phyloP scores from a whole-genome alignment of 257 asterid species.

The Knoxia roxburghii region DNA sequence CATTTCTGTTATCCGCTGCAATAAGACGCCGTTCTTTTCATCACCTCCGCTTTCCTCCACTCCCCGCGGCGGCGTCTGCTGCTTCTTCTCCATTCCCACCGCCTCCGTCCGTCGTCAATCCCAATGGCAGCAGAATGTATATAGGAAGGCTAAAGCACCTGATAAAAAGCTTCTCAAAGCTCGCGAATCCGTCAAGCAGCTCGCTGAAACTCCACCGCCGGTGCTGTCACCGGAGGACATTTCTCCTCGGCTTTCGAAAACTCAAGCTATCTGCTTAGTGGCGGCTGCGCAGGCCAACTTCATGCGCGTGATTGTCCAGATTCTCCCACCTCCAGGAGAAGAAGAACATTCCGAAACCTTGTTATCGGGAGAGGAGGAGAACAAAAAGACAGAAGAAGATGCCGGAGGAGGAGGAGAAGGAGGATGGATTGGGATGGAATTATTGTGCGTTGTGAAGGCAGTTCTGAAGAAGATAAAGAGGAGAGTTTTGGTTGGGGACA shows the following conservation, averaged over 20 bases:
- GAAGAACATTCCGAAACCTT: not conserved
- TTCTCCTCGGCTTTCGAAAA: slow-evolving; percentile 41
- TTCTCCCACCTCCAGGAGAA: slow-evolving; percentile 20
- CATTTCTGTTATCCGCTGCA: slow-evolving; percentile 39
- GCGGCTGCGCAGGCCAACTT: slow-evolving; percentile 89
- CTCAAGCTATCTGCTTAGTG: slow-evolving; percentile 84
- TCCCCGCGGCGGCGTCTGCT: slow-evolving; percentile 23
- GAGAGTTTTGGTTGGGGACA: slow-evolving; percentile 92
- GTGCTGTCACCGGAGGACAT: slow-evolving; percentile 51
- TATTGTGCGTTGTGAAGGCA: slow-evolving; percentile 86
- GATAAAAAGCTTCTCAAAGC: slow-evolving; percentile 58
- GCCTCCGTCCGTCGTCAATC: slow-evolving; percentile 31
- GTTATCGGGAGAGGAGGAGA: not conserved
- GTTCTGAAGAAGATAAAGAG: slow-evolving; percentile 87
- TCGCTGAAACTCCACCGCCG: slow-evolving; percentile 59
- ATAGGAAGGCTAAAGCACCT: slow-evolving; percentile 55
- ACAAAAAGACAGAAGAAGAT: not conserved
- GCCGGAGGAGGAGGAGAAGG: slow-evolving; percentile 11
- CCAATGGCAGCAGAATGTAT: slow-evolving; percentile 31
- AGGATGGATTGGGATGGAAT: slow-evolving; percentile 53
- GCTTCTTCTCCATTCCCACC: slow-evolving; percentile 24
- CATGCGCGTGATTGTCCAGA: slow-evolving; percentile 84
- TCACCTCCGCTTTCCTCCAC: slow-evolving; percentile 19
- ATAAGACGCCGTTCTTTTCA: slow-evolving; percentile 22
- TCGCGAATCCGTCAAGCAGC: slow-evolving; percentile 59